These are phyloP conservation scores for Tylopilus vinaceipallidus DNA, from an alignment of 768 basidiomycete genomes.

Conservation along the genomic window DNA sequence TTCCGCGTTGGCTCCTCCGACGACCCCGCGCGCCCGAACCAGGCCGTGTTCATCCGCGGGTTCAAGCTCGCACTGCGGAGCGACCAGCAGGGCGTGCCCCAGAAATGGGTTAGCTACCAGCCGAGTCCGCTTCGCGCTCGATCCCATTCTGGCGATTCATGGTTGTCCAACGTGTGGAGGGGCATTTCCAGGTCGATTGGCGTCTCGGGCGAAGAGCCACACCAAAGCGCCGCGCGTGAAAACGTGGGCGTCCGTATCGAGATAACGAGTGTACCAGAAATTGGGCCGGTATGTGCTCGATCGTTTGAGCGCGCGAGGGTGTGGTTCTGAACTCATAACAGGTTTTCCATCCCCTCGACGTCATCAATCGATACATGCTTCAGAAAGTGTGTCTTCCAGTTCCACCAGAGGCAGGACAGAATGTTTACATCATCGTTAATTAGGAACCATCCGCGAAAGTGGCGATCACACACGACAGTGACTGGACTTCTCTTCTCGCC, in stretches of 20 bases:
- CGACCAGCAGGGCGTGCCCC: conserved; percentile 12
- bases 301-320: not conserved
- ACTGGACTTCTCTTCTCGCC: conserved; percentile 21
- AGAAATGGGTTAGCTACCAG: conserved; percentile 15
- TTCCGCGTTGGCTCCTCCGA: conserved; percentile 20
- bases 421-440: not conserved
- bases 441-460: conserved; percentile 25
- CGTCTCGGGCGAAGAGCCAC: conserved; percentile 1
- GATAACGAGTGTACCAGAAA: conserved; percentile 16
- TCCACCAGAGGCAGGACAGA: not conserved
- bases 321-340: conserved; percentile 3
- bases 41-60: conserved; percentile 31
- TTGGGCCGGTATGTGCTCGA: conserved; percentile 13
- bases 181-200: conserved; percentile 17
- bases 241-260: conserved; percentile 8
- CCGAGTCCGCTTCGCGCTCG: not conserved
- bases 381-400: conserved; percentile 10
- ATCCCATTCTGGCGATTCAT: conserved; percentile 12
- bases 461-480: conserved; percentile 24
- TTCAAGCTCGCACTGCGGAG: conserved; percentile 30
- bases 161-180: conserved; percentile 17
- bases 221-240: not conserved
- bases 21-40: conserved; percentile 16
- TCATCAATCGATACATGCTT: conserved; percentile 26
- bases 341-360: conserved; percentile 26